phyloP scores from a whole-genome alignment of 768 basidiomycete genomes.

The Macrolepiota albuminosa region DNA sequence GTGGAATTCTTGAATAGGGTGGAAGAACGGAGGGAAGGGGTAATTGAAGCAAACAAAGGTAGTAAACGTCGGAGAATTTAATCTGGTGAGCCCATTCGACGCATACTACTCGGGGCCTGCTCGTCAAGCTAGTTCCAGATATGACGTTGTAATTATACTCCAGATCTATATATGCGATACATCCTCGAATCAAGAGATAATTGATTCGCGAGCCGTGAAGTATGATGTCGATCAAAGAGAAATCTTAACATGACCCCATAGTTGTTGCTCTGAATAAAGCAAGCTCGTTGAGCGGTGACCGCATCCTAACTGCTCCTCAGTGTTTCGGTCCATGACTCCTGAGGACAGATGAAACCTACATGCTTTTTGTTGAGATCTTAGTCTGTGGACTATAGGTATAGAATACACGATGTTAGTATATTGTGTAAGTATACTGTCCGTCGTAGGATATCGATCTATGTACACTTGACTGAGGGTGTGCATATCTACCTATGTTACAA shows the following conservation, averaged over 20 bases:
- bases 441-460: no score
- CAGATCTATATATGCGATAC: background rate
- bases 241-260: background rate
- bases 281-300: background rate
- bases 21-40: conserved; percentile 63
- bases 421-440: no score
- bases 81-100: background rate
- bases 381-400: no score
- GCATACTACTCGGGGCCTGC: background rate
- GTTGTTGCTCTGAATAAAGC: background rate
- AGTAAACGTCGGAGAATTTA: conserved; percentile 44
- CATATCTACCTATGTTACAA: no score
- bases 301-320: background rate
- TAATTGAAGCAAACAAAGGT: conserved; percentile 50
- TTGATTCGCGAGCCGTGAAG: background rate
- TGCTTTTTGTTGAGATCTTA: no score
- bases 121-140: background rate
- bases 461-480: no score
- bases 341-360: no score
- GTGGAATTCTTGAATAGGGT: conserved; percentile 80
- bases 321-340: background rate
- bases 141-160: background rate
- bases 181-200: background rate
- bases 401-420: no score
- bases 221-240: background rate